A percentile compares a stretch with the other conserved stretches of the same genome.
Conservation (phyloP, 495 filamentous ascomycete species). For the Trichoderma asperelloides region DNA sequence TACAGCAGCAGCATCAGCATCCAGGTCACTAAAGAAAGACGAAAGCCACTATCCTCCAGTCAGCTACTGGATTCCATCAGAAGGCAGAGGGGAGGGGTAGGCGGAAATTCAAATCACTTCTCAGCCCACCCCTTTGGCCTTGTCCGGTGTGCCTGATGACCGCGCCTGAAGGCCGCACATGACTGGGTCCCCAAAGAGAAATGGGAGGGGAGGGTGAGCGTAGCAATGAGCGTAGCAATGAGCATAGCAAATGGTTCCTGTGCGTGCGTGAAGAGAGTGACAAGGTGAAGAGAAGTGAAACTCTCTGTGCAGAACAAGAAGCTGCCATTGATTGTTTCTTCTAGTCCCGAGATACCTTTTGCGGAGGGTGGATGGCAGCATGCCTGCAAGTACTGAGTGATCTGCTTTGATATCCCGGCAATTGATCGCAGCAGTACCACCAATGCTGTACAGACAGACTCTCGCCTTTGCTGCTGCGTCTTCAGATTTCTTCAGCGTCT, state of each 20-base stretch:
- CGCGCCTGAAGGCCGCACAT: slow-evolving; percentile 1
- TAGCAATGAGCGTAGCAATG: background rate
- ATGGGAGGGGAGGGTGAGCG: background rate
- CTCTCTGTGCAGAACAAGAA: background rate
- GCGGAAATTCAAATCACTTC: background rate
- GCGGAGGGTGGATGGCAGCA: no score
- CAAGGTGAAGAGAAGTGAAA: no score
- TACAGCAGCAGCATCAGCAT: no score
- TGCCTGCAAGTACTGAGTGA: no score
- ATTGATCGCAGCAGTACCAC: no score
- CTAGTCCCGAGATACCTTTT: no score
- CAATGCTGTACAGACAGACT: no score
- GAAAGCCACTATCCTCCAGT: background rate
- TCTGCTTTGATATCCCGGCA: no score
- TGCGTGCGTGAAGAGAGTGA: background rate
- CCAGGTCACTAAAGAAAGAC: no score
- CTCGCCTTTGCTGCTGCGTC: no score
- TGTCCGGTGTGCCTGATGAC: slow-evolving; percentile 5
- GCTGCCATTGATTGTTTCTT: background rate
- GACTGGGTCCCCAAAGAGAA: background rate
- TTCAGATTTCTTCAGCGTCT: no score
- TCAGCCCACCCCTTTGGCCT: background rate
- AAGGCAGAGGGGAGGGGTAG: background rate
- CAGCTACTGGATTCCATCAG: background rate
- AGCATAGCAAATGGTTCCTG: no score